Percentiles rank a stretch among this genome's conserved stretches.
These are phyloP conservation scores for Barnettozyma botsteinii DNA, from an alignment of 805 yeast genomes.

Conservation along the genomic window DNA sequence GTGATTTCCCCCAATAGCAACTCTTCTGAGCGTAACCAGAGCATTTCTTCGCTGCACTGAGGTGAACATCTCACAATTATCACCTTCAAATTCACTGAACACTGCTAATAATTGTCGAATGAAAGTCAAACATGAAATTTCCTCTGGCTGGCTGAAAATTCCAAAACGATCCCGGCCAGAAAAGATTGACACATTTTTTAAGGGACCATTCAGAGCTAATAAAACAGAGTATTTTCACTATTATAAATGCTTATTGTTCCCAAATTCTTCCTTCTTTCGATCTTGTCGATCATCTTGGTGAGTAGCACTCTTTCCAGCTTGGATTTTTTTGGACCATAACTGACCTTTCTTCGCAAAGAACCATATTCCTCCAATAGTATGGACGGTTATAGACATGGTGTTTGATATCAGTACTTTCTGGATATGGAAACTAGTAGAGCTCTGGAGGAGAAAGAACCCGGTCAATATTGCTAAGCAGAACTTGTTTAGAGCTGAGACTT, in stretches of 20 bases:
- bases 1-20: neutral
- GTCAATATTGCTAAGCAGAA: constrained; percentile 42
- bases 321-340: neutral
- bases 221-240: too few relatives aligned
- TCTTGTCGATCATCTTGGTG: constrained; percentile 16
- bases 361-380: constrained; percentile 37
- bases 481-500: constrained; percentile 47
- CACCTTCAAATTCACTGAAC: too few relatives aligned
- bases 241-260: constrained; percentile 13
- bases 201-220: too few relatives aligned
- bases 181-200: too few relatives aligned
- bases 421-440: constrained; percentile 25
- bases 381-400: constrained; percentile 35
- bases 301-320: constrained; percentile 2
- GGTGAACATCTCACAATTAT: too few relatives aligned
- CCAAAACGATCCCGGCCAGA: too few relatives aligned
- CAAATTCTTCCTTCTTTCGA: constrained; percentile 11
- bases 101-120: too few relatives aligned
- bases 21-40: neutral
- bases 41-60: too few relatives aligned
- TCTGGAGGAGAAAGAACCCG: constrained; percentile 34
- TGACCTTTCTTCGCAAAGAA: constrained; percentile 19
- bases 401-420: constrained; percentile 39
- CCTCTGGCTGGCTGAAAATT: too few relatives aligned
- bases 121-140: too few relatives aligned